Conservation (phyloP, 352 stramenopile species). For the Bremia lactucae region DNA sequence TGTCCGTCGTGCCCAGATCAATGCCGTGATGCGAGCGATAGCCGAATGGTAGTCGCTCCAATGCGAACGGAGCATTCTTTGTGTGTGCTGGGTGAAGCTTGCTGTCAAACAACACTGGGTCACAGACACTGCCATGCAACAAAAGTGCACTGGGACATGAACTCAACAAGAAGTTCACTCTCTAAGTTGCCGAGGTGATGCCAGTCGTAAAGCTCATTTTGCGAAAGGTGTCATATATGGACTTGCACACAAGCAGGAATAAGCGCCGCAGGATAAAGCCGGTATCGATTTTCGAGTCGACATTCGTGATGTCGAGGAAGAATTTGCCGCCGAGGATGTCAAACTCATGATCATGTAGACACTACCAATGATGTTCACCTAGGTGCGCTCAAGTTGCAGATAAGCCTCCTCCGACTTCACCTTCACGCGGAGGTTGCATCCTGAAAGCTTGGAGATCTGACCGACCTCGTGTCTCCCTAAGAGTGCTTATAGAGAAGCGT, state of each 20-base stretch:
- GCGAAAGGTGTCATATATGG: not conserved
- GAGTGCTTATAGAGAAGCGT: too few species aligned
- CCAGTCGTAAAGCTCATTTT: not conserved
- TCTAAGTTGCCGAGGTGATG: not conserved
- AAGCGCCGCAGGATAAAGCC: too few species aligned
- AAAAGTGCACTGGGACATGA: not conserved
- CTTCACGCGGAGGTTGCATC: constrained; percentile 9
- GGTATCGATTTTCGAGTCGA: too few species aligned
- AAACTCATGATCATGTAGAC: not conserved
- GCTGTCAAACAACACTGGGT: not conserved
- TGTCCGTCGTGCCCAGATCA: not conserved
- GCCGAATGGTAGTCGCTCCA: not conserved
- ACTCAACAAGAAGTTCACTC: not conserved
- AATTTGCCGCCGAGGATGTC: not conserved
- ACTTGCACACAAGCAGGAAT: not conserved
- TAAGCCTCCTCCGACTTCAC: not conserved
- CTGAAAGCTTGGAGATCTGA: not conserved
- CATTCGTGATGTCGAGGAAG: too few species aligned
- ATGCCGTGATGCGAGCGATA: not conserved
- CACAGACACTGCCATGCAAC: not conserved
- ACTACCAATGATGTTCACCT: not conserved
- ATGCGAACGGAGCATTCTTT: not conserved
- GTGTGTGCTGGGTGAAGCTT: not conserved
- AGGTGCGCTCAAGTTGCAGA: not conserved
- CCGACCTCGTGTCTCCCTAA: too few species aligned